phyloP scores from a whole-genome alignment of 805 yeast genomes.

The Lipomyces mesembrius region DNA sequence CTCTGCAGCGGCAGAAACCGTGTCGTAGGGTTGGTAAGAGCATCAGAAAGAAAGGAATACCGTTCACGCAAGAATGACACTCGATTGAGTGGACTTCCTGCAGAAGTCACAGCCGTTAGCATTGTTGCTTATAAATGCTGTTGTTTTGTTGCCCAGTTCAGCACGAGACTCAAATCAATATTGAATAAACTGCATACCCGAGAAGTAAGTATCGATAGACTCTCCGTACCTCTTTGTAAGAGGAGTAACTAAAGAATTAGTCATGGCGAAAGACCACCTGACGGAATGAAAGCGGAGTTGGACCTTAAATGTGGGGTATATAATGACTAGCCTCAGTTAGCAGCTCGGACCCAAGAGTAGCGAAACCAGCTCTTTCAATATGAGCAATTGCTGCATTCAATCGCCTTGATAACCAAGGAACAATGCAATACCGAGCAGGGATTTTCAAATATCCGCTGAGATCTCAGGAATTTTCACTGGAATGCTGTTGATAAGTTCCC shows the following conservation, averaged over 20 bases:
- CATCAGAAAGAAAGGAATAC: slow-evolving; percentile 53
- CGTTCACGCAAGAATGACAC: slow-evolving; percentile 67
- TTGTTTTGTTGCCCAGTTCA: background rate
- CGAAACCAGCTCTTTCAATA: background rate
- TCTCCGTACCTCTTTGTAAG: slow-evolving; percentile 38
- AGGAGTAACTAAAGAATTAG: slow-evolving; percentile 30
- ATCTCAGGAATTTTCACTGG: background rate
- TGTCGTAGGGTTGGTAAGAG: slow-evolving; percentile 54
- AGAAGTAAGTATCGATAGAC: slow-evolving; percentile 32
- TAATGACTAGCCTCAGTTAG: background rate
- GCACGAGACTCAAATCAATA: background rate
- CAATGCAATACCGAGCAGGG: background rate
- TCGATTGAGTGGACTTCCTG: slow-evolving; percentile 62
- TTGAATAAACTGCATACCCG: slow-evolving; percentile 22
- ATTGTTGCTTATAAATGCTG: background rate
- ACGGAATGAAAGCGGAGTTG: background rate
- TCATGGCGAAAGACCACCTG: background rate
- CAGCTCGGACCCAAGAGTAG: background rate
- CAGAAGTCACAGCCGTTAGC: slow-evolving; percentile 42
- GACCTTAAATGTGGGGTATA: background rate
- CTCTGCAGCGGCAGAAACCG: slow-evolving; percentile 53
- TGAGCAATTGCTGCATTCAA: background rate
- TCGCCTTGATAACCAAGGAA: background rate
- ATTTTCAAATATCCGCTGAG: no score
- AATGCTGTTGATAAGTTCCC: background rate